Conservation (phyloP, 208 protist genomes). For the Polymyxa betae region DNA sequence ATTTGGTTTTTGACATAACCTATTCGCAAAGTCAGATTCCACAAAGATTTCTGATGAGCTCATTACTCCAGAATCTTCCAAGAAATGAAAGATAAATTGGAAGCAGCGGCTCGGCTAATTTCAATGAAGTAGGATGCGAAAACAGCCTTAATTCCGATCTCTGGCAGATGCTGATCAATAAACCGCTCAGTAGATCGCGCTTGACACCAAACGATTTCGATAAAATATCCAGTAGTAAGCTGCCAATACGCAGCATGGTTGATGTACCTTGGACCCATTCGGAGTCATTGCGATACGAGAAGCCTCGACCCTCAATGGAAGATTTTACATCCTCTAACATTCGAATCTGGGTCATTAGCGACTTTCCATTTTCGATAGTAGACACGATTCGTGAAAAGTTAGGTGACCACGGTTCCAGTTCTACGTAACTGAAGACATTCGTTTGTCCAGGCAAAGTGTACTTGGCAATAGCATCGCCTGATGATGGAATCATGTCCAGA, state of each 20-base stretch:
- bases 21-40: background rate
- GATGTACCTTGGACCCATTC: background rate
- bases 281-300: conserved; percentile 44
- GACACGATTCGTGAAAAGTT: background rate
- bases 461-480: background rate
- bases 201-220: conserved; percentile 46
- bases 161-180: background rate
- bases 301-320: background rate
- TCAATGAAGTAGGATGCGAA: background rate
- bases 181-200: conserved; percentile 17
- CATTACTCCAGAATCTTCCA: background rate
- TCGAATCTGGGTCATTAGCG: background rate
- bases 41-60: background rate
- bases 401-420: background rate
- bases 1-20: conserved; percentile 28
- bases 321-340: conserved; percentile 32
- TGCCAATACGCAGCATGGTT: background rate
- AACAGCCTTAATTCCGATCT: background rate
- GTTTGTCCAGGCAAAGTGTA: background rate
- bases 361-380: background rate
- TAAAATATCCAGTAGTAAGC: background rate
- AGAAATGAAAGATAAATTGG: conserved; percentile 4
- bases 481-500: background rate
- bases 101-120: background rate
- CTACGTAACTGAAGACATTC: background rate